Conservation (phyloP, 345 rosid genomes). For the Linum usitatissimum region DNA sequence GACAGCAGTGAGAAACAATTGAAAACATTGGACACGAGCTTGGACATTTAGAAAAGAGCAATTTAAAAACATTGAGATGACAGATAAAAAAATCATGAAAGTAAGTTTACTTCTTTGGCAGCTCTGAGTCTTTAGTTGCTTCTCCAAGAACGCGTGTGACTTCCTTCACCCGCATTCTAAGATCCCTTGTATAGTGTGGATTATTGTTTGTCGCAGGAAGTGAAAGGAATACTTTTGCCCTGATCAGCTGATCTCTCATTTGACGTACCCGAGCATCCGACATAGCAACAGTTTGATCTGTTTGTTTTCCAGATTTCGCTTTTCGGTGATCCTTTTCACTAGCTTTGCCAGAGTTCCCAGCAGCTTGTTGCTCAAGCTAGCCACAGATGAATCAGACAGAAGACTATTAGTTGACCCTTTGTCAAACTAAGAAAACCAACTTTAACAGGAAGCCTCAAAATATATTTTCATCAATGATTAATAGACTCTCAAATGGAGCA, state of each 20-base stretch:
- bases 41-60: too few species aligned
- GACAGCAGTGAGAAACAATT: too few species aligned
- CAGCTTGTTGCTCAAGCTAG: slow-evolving; percentile 26
- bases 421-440: neutral
- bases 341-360: slow-evolving; percentile 19
- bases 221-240: slow-evolving; percentile 80
- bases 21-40: too few species aligned
- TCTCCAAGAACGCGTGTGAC: slow-evolving; percentile 62
- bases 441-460: slow-evolving; percentile 1
- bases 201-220: slow-evolving; percentile 65
- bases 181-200: slow-evolving; percentile 66
- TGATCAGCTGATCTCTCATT: slow-evolving; percentile 85
- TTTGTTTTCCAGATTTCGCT: slow-evolving; percentile 24
- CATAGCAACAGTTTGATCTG: slow-evolving; percentile 22
- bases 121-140: slow-evolving; percentile 68
- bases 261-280: slow-evolving; percentile 61
- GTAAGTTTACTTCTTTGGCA: slow-evolving; percentile 57
- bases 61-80: neutral
- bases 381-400: slow-evolving; percentile 1
- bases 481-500: too few species aligned
- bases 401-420: neutral
- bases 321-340: slow-evolving; percentile 24
- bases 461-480: neutral
- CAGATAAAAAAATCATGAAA: neutral
- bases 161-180: slow-evolving; percentile 73